A percentile compares a stretch with the other conserved stretches of the same genome.
phyloP scores from a whole-genome alignment of 495 filamentous ascomycete genomes.

The Chaetomium tenue region DNA sequence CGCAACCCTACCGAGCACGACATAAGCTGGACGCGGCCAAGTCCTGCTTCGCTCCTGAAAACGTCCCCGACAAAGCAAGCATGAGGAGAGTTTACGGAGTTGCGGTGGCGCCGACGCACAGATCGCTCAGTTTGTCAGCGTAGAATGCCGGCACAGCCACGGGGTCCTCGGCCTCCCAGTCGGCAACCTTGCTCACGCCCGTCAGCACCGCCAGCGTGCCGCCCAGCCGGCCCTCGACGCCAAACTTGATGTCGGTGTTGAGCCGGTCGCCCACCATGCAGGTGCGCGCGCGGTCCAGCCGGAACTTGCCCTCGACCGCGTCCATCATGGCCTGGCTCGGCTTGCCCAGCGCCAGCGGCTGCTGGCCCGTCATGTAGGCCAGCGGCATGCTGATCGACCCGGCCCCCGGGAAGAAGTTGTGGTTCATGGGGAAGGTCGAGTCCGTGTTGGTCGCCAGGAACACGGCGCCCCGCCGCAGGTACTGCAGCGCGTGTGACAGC shows the following conservation, averaged over 20 bases:
- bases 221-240: conserved; percentile 83
- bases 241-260: conserved; percentile 95
- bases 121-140: conserved; percentile 77
- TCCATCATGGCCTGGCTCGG: conserved; percentile 99
- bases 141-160: conserved; percentile 70
- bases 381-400: conserved; percentile 79
- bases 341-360: conserved; percentile 81
- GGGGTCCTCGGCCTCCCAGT: conserved; percentile 65
- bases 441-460: conserved; percentile 95
- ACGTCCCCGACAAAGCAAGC: conserved; percentile 13
- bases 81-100: too few relatives aligned
- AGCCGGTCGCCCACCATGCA: conserved; percentile 97
- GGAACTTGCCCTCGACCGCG: conserved; percentile 92
- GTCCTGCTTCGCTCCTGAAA: not conserved
- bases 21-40: not conserved
- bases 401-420: conserved; percentile 85
- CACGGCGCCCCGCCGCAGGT: conserved; percentile 75
- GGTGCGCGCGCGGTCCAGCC: conserved; percentile 75
- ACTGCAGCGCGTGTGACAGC: conserved; percentile 76
- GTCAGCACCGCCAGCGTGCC: conserved; percentile 91
- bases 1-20: not conserved
- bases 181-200: conserved; percentile 77
- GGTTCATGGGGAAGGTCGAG: conserved; percentile 75
- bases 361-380: conserved; percentile 65
- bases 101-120: conserved; percentile 41